phyloP scores from a whole-genome alignment of 305 asterid genomes.

The Fraxinus ornus region DNA sequence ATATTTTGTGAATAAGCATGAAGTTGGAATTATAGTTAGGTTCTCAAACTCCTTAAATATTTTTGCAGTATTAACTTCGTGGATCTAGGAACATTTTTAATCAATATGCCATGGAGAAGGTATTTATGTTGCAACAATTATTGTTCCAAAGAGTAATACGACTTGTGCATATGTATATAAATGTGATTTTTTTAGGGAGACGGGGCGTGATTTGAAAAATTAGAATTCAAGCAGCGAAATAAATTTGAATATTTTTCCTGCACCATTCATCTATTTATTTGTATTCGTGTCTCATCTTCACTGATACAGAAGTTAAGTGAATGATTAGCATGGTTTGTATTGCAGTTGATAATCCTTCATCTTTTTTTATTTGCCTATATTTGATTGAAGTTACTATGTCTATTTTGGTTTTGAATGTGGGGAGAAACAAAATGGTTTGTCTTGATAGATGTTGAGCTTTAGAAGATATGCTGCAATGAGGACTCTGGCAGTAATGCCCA shows the following conservation, averaged over 20 bases:
- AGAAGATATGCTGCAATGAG: not conserved
- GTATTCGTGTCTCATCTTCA: not conserved
- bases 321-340: not conserved
- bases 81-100: not conserved
- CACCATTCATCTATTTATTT: not conserved
- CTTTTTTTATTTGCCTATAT: not conserved
- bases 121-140: not conserved
- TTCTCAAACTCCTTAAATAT: not conserved
- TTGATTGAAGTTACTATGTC: not conserved
- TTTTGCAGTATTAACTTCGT: not conserved
- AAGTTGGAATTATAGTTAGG: not conserved
- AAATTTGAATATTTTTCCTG: not conserved
- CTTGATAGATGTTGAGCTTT: not conserved
- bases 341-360: not conserved
- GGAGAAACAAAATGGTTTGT: not conserved
- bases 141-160: not conserved
- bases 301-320: not conserved
- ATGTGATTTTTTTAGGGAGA: not conserved
- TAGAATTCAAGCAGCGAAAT: not conserved
- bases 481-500: not conserved
- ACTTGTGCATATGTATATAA: not conserved
- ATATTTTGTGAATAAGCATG: not conserved
- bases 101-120: not conserved
- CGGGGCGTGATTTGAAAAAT: not conserved
- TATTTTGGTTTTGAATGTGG: not conserved